These are phyloP conservation scores for Verticillium tricorpus DNA, from an alignment of 2,329 filamentous ascomycete genomes.

Conservation along the genomic window DNA sequence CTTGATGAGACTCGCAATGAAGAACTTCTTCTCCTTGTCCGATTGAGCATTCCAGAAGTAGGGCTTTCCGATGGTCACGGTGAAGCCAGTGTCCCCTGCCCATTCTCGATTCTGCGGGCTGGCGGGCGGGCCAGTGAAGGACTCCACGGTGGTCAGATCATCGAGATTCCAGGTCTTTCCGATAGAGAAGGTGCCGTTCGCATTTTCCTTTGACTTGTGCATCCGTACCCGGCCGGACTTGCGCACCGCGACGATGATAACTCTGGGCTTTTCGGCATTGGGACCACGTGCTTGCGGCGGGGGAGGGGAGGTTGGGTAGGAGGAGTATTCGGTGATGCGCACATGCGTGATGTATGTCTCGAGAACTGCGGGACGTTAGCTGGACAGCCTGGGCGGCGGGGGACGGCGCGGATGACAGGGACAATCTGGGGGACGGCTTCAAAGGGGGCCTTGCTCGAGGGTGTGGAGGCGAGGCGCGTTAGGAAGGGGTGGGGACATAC, in stretches of 20 bases:
- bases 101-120: slow-evolving; percentile 62
- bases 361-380: slow-evolving; percentile 45
- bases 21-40: slow-evolving; percentile 96
- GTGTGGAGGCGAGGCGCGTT: slow-evolving; percentile 12
- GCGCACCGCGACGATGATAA: slow-evolving; percentile 90
- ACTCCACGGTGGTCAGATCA: slow-evolving; percentile 76
- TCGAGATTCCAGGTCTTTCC: slow-evolving; percentile 98
- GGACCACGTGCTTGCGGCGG: slow-evolving; percentile 69
- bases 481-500: slow-evolving; percentile 47
- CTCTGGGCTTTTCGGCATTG: slow-evolving; percentile 77
- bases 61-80: slow-evolving; percentile 84
- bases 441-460: slow-evolving; percentile 1
- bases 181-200: slow-evolving; percentile 90
- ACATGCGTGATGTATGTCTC: slow-evolving; percentile 99
- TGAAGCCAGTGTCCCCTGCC: slow-evolving; percentile 80
- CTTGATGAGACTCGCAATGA: slow-evolving; percentile 92
- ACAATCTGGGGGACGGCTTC: slow-evolving; percentile 7
- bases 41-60: slow-evolving; percentile 97
- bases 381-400: slow-evolving; percentile 4
- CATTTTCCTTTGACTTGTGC: slow-evolving; percentile 96
- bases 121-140: slow-evolving; percentile 62
- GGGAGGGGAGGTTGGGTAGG: slow-evolving; percentile 77
- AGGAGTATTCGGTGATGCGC: slow-evolving; percentile 79
- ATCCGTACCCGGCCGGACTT: slow-evolving; percentile 90
- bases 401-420: neutral